Evolutionary conservation across 2,329 filamentous ascomycete species (phyloP).

Genomic region (Myotisia sp.): DNA sequence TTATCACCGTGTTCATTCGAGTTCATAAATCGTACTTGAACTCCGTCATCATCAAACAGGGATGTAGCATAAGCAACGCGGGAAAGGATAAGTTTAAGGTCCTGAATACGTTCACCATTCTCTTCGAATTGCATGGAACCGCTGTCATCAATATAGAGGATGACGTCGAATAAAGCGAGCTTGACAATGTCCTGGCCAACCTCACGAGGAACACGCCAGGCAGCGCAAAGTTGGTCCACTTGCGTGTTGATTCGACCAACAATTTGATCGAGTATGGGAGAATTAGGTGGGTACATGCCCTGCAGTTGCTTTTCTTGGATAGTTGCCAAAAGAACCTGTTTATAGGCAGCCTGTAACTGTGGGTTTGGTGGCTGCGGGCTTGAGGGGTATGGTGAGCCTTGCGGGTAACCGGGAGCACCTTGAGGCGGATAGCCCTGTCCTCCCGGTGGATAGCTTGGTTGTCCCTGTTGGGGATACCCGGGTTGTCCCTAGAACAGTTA

Average conservation of each 20-base stretch:
- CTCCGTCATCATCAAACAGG: constrained; percentile 55
- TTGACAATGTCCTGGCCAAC: constrained; percentile 51
- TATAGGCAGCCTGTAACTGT: constrained; percentile 42
- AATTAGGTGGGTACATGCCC: constrained; percentile 44
- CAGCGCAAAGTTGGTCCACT: constrained; percentile 41
- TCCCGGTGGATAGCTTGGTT: constrained; percentile 16
- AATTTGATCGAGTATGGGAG: constrained; percentile 37
- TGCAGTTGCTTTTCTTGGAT: constrained; percentile 49
- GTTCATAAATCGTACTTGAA: constrained; percentile 58
- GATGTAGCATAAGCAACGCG: constrained; percentile 51
- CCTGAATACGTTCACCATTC: constrained; percentile 51
- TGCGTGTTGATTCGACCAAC: constrained; percentile 36
- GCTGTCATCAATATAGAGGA: constrained; percentile 54
- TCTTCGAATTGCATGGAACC: constrained; percentile 58
- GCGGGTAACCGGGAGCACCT: constrained; percentile 15
- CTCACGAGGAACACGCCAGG: constrained; percentile 45
- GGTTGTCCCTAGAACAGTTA: constrained; percentile 25
- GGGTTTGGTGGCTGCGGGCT: constrained; percentile 27
- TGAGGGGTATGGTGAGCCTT: constrained; percentile 22
- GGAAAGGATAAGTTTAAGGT: constrained; percentile 49
- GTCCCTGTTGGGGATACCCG: constrained; percentile 22
- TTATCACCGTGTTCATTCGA: constrained; percentile 39
- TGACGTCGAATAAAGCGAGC: constrained; percentile 47
- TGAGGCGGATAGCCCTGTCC: constrained; percentile 20
- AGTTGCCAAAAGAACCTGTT: constrained; percentile 40